phyloP scores from a whole-genome alignment of 2,329 filamentous ascomycete genomes.

The Apiospora marii region DNA sequence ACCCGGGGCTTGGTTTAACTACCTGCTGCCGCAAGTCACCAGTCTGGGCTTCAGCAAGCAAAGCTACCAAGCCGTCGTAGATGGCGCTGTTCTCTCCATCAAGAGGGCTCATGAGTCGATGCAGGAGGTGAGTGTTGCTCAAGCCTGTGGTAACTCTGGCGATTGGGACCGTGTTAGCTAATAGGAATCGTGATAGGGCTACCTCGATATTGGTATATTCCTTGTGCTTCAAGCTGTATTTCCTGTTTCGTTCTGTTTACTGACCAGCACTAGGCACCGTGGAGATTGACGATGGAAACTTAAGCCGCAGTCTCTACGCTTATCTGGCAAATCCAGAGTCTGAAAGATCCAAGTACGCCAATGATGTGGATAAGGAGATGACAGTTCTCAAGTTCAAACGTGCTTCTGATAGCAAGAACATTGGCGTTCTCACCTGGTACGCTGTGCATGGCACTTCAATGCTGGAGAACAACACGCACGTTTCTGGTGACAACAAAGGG shows the following conservation, averaged over 20 bases:
- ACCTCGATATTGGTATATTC: conserved; percentile 68
- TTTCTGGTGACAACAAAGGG: conserved; percentile 93
- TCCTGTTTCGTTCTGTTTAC: neutral
- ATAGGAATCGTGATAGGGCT: conserved; percentile 55
- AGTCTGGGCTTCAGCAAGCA: conserved; percentile 85
- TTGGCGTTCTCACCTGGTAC: conserved; percentile 90
- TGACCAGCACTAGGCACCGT: conserved; percentile 47
- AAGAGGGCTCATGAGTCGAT: conserved; percentile 78
- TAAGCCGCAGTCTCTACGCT: conserved; percentile 84
- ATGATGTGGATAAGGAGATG: conserved; percentile 75
- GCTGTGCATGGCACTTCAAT: conserved; percentile 90
- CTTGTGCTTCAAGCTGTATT: neutral
- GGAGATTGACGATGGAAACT: conserved; percentile 74
- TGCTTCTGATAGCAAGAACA: conserved; percentile 73
- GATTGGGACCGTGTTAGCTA: neutral
- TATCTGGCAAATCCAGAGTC: conserved; percentile 82
- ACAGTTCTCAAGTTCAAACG: conserved; percentile 79
- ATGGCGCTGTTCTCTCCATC: conserved; percentile 82
- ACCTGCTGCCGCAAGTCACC: conserved; percentile 87
- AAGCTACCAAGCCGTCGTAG: conserved; percentile 86
- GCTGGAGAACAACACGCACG: conserved; percentile 87
- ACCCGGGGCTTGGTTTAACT: conserved; percentile 91
- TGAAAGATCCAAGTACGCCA: conserved; percentile 73
- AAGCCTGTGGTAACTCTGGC: too few relatives aligned
- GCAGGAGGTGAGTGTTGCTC: conserved; percentile 46